Conservation (phyloP, 257 asterid species). For the Pogostemon cablin region DNA sequence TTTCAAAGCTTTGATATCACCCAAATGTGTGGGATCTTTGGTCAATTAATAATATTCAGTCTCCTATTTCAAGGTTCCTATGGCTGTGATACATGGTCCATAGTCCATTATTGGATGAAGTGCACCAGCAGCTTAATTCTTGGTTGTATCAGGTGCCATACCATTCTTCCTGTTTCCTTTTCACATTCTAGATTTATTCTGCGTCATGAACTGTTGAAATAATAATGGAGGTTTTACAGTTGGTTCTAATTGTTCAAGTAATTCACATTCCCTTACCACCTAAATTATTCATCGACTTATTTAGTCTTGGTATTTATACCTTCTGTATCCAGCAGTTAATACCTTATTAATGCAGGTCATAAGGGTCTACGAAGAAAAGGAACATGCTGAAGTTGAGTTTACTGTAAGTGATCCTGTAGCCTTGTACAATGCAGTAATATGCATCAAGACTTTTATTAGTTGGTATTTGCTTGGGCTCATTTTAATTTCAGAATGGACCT, state of each 20-base stretch:
- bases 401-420: conserved; percentile 28
- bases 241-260: background rate
- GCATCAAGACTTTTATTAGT: conserved; percentile 55
- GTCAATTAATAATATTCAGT: background rate
- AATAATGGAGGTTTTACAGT: background rate
- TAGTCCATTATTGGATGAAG: too few relatives aligned
- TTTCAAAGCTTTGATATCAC: conserved; percentile 23
- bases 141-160: too few relatives aligned
- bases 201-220: background rate
- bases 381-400: conserved; percentile 41
- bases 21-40: conserved; percentile 15
- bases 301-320: conserved; percentile 1
- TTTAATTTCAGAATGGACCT: too few relatives aligned
- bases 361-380: conserved; percentile 61
- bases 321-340: conserved; percentile 28
- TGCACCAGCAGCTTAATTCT: too few relatives aligned
- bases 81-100: too few relatives aligned
- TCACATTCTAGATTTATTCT: conserved; percentile 12
- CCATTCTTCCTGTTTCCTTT: background rate
- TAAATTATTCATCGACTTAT: background rate
- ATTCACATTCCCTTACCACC: background rate
- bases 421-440: conserved; percentile 15
- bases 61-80: too few relatives aligned
- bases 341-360: conserved; percentile 48
- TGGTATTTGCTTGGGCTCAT: too few relatives aligned